Base-by-base conservation (phyloP, 2,329 filamentous ascomycete genomes). In the Leptographium lundbergii region DNA sequence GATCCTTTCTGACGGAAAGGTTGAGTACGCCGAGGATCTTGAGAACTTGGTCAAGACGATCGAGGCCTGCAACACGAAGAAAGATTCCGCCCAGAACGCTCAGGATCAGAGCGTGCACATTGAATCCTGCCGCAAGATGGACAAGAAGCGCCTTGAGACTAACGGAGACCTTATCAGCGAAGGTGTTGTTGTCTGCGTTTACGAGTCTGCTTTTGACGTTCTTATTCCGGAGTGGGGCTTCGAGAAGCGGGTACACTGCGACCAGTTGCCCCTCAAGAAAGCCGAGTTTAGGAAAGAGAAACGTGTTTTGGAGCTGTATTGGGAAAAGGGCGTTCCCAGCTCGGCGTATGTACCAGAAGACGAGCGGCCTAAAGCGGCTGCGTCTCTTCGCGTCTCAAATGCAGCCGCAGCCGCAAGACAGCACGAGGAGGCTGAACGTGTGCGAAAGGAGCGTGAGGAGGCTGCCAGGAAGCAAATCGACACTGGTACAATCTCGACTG, bases 21-120 rank as follows among this genome's bases (percentile, higher is more conserved):
- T 89, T 54, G 91, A 96, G 67, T 96, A 94, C 71, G 85, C 77
- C 5, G 94, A 99, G 65, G 94, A 99, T 62, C 73, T 94, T 61
- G 94, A 99, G 69, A 86, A 79, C 60, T 78, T 99, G 50, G 85
- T 85, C 67, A 99, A 97, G 82, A 95, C 88, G 56, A 88, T 91
- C 10, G 94, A 99, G 73, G 84, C 89, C 66, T 96, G 90, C 80
- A 99, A 99, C 77, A 96, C 89, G 69, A 99, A 97, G 85, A 99
- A 97, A 73, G 94, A 99, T 70, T 97, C 91, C 14, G 91, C 94
- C 1, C 92, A 96, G 75, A 94, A 90, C 68, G 94, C 94, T 17
- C 94, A 99, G 72, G 94, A 99, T 72, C 94, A 99, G 76, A 97
- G 94, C 72, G 91, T 99, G 56, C 94, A 99, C 74, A 96, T 99